These are phyloP conservation scores for Pythium rishiriense DNA, from an alignment of 352 stramenopile species.

Conservation along the genomic window DNA sequence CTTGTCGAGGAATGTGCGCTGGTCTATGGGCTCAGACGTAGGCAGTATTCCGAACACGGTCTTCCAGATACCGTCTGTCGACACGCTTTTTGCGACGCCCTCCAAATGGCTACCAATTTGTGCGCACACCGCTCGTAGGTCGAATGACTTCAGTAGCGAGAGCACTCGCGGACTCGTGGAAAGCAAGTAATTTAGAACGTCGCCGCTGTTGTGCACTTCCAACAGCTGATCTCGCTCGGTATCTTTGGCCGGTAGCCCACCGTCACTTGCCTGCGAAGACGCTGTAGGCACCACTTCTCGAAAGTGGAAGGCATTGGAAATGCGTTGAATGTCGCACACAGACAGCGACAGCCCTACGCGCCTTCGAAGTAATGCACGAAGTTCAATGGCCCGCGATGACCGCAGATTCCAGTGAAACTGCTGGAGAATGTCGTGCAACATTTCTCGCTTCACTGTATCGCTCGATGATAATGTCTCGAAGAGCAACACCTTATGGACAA, in stretches of 20 bases:
- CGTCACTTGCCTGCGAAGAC: neutral
- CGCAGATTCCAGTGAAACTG: conserved; percentile 50
- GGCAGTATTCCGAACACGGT: conserved; percentile 37
- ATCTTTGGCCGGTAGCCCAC: neutral
- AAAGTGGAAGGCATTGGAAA: conserved; percentile 47
- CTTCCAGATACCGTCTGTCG: conserved; percentile 45
- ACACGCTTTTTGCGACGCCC: conserved; percentile 32
- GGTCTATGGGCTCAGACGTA: conserved; percentile 31
- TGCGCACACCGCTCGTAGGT: conserved; percentile 30
- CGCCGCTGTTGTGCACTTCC: conserved; percentile 40
- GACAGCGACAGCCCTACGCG: conserved; percentile 30
- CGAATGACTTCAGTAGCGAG: conserved; percentile 33
- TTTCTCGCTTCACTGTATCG: conserved; percentile 10
- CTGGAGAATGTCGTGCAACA: conserved; percentile 35
- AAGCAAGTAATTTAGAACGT: conserved; percentile 32
- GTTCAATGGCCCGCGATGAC: conserved; percentile 23
- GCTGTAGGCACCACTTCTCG: conserved; percentile 31
- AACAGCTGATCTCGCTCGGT: conserved; percentile 33
- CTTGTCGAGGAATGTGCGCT: conserved; percentile 47
- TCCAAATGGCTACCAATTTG: conserved; percentile 40
- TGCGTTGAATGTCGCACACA: conserved; percentile 35
- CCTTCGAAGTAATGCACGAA: conserved; percentile 35
- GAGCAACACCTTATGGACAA: conserved; percentile 1
- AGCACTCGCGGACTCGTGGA: conserved; percentile 28
- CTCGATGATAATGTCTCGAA: conserved; percentile 1